A percentile compares a stretch with the other conserved stretches of the same genome.
phyloP scores from a whole-genome alignment of 495 filamentous ascomycete genomes.

The Penicillium alfredii region DNA sequence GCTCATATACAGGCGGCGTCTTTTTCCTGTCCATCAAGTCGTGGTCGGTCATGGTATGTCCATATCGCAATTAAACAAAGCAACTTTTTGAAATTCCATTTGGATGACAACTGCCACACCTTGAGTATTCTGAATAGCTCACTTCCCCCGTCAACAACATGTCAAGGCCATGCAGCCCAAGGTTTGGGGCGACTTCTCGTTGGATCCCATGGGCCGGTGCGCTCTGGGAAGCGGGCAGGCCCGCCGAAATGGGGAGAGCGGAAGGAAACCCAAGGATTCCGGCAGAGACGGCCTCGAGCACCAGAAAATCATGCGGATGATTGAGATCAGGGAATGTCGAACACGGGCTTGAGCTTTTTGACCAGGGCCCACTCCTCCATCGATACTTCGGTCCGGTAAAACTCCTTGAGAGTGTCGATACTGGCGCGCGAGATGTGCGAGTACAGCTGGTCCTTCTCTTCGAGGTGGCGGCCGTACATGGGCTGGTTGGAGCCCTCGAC shows the following conservation, averaged over 20 bases:
- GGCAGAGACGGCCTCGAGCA: too few relatives aligned
- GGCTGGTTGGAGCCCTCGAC: constrained; percentile 95
- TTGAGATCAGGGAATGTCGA: constrained; percentile 68
- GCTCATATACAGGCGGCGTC: constrained; percentile 30
- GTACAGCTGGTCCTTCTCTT: constrained; percentile 88
- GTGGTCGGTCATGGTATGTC: constrained; percentile 31
- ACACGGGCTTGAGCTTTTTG: constrained; percentile 88
- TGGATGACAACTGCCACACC: constrained; percentile 16
- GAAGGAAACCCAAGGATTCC: too few relatives aligned
- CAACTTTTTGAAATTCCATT: constrained; percentile 22
- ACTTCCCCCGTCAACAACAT: constrained; percentile 1
- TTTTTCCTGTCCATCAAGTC: constrained; percentile 22
- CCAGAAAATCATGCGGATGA: not conserved
- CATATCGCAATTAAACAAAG: constrained; percentile 21
- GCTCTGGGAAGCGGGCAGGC: too few relatives aligned
- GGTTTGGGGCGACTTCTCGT: too few relatives aligned
- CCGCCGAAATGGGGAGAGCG: too few relatives aligned
- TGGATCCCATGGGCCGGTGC: too few relatives aligned
- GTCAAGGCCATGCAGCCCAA: too few relatives aligned
- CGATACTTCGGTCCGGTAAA: constrained; percentile 81
- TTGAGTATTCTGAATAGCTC: constrained; percentile 5
- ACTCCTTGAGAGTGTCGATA: constrained; percentile 95
- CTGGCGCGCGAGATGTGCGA: constrained; percentile 76
- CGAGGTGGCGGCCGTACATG: constrained; percentile 88
- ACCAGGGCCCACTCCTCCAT: constrained; percentile 92